A percentile compares a stretch with the other conserved stretches of the same genome.
Conservation (phyloP, 306 rosid genomes). For the Vigna mungo region DNA sequence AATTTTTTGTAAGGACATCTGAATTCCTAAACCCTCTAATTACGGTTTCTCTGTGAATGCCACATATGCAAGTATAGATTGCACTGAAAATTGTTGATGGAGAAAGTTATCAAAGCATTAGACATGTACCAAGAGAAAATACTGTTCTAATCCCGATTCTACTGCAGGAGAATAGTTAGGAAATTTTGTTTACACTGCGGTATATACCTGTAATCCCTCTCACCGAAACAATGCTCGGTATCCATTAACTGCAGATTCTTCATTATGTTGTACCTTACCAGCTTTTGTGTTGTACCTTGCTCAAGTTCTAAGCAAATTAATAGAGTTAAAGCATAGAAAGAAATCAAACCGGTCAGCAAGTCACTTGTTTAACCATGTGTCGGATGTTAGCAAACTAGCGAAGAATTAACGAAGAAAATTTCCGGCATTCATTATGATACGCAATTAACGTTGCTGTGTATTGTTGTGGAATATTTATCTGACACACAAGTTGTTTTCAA, state of each 20-base stretch:
- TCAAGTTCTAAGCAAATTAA: not conserved
- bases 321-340: not conserved
- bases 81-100: constrained; percentile 79
- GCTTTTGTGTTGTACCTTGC: not conserved
- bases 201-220: not conserved
- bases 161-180: constrained; percentile 29
- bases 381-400: no score
- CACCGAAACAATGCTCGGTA: not conserved
- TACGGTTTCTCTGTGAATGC: constrained; percentile 31
- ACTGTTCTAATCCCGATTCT: constrained; percentile 56
- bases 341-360: not conserved
- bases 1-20: constrained; percentile 27
- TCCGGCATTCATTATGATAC: no score
- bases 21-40: constrained; percentile 8
- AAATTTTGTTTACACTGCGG: constrained; percentile 47
- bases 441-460: no score
- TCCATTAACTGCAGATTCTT: constrained; percentile 32
- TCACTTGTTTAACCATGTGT: not conserved
- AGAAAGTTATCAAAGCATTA: constrained; percentile 75
- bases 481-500: no score
- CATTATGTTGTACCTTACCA: constrained; percentile 12
- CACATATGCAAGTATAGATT: constrained; percentile 76
- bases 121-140: constrained; percentile 80
- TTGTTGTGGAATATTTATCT: no score
- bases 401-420: no score